Base-by-base conservation (phyloP, 495 filamentous ascomycete genomes). In the Chlorociboria aeruginascens region DNA sequence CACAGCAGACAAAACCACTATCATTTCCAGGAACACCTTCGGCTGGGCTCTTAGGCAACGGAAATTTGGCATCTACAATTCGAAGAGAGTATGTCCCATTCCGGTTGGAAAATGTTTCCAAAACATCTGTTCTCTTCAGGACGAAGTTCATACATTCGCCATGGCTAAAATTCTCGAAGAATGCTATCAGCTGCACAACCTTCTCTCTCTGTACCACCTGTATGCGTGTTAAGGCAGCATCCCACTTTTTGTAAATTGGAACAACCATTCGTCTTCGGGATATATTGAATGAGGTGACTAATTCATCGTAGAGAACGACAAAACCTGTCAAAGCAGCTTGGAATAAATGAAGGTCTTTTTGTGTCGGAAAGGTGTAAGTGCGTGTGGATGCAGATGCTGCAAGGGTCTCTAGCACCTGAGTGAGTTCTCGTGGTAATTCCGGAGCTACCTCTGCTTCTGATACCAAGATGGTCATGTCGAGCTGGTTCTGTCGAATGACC, bases 231-330 rank as follows among this genome's bases (percentile, higher is more conserved):
- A 69, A 66, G 9, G 68, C 75, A 1, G 87, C 83, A 56, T 90
- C 85, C 85, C 86, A 90, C 61, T 85, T 88, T 66, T 94, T 93
- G 64, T 89, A 79, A 42, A 90, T 86, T 0, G 85, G 86, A n/a
- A 90, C 84, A 17, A 92, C 82, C 76, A 83, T 86, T 49, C 85
- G 76, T 37, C 85, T 76, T n/a, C 86, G 84, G 2, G 86, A 80
- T 47, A 94, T 92, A 49, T 81, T 76, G 55, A 93, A 87, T 3
- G 74, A 79, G 0, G 75, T 67, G 8, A 83, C 86, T 37, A 82
- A 63, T 32, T 80, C 79, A 56, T 93, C 86, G 52, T 81, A 93
- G 3, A 83, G 66, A 2, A 90, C 82, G 16, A 64, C 60, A 64
- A 82, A 92, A 1, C 87, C 85, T 1, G 86, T 93, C 34, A 93